A percentile compares a stretch with the other conserved stretches of the same genome.
Evolutionary conservation across 345 rosid genomes (phyloP).

Genomic region (Moricandia moricandioides): DNA sequence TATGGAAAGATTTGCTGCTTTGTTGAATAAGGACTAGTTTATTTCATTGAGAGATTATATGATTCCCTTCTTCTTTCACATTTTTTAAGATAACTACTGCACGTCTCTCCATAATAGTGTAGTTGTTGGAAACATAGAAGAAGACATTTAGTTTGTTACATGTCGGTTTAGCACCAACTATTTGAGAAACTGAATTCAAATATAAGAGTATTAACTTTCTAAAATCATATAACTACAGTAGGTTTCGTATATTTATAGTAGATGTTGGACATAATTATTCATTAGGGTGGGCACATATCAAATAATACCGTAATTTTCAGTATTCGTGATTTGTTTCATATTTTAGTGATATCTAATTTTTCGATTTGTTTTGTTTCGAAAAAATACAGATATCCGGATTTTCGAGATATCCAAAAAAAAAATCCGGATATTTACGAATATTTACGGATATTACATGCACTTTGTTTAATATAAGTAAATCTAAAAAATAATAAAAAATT

Average conservation of each 20-base stretch:
- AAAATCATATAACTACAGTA: not conserved
- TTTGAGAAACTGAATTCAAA: not conserved
- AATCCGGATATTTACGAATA: too few species aligned
- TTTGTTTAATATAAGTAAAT: too few species aligned
- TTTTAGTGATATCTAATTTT: too few species aligned
- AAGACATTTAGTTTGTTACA: not conserved
- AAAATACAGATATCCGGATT: too few species aligned
- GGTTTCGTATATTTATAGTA: too few species aligned
- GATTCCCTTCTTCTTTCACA: not conserved
- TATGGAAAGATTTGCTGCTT: constrained; percentile 14
- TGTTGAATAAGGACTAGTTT: not conserved
- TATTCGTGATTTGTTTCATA: too few species aligned
- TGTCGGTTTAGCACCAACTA: not conserved
- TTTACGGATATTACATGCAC: too few species aligned
- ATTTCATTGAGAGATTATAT: not conserved
- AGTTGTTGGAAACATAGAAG: not conserved
- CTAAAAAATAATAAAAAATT: too few species aligned
- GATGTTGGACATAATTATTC: not conserved
- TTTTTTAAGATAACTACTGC: not conserved
- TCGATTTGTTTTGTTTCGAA: too few species aligned
- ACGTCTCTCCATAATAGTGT: not conserved
- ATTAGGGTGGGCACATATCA: too few species aligned
- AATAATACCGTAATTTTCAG: too few species aligned
- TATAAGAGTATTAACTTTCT: not conserved
- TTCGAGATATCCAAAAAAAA: too few species aligned